A percentile compares a stretch with the other conserved stretches of the same genome.
Evolutionary conservation across 1,284 basidiomycete species (phyloP).

Genomic region (Malassezia arunalokei): DNA sequence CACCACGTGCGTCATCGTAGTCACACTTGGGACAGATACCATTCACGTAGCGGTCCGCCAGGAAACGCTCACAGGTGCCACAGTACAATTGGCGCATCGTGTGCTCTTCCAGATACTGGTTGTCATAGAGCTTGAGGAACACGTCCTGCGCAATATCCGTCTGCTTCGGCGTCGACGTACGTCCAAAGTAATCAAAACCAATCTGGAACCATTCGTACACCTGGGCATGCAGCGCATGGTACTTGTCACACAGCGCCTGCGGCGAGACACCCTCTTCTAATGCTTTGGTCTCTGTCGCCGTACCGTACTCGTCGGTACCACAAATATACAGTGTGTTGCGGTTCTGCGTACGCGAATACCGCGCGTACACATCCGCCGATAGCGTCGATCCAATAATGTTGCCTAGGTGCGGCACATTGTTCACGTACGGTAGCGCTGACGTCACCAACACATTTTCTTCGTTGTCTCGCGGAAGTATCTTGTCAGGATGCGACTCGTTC

Average conservation of each 20-base stretch:
- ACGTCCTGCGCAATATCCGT: constrained; percentile 54
- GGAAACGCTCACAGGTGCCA: constrained; percentile 34
- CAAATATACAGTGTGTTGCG: constrained; percentile 62
- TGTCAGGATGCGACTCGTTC: constrained; percentile 22
- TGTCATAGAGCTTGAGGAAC: constrained; percentile 41
- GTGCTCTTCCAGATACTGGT: constrained; percentile 41
- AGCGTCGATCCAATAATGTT: constrained; percentile 96
- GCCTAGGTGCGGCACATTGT: constrained; percentile 96
- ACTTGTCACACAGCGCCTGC: constrained; percentile 81
- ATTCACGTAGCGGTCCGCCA: constrained; percentile 45
- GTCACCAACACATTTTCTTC: constrained; percentile 62
- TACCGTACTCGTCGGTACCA: constrained; percentile 98
- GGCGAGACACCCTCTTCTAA: constrained; percentile 84
- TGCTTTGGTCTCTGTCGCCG: constrained; percentile 93
- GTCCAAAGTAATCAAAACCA: constrained; percentile 92
- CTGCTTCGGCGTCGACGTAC: constrained; percentile 80
- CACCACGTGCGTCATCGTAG: constrained; percentile 72
- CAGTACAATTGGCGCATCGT: constrained; percentile 43
- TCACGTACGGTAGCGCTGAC: constrained; percentile 89
- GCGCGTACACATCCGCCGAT: constrained; percentile 90
- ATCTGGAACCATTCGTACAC: constrained; percentile 88
- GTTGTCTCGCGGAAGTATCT: constrained; percentile 33
- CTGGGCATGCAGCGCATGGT: constrained; percentile 73
- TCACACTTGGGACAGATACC: constrained; percentile 43
- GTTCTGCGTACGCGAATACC: constrained; percentile 56